A percentile compares a stretch with the other conserved stretches of the same genome.
Conservation (phyloP, 2,329 filamentous ascomycete species). For the Coniochaeta sp. region DNA sequence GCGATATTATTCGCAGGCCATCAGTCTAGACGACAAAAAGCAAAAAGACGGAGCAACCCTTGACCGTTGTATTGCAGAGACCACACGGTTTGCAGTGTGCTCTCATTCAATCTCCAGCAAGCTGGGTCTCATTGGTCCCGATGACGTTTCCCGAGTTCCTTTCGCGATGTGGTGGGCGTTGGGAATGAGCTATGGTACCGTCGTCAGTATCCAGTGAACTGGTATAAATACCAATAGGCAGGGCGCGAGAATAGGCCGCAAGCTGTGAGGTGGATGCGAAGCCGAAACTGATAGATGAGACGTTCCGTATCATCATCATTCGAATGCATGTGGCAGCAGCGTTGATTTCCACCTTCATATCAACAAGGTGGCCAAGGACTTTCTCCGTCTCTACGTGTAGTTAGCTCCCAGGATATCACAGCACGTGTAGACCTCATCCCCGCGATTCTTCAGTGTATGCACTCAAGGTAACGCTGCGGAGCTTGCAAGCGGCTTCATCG, state of each 20-base stretch:
- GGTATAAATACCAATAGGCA: no score
- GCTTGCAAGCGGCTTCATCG: slow-evolving; percentile 1
- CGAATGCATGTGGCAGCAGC: neutral
- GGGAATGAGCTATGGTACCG: no score
- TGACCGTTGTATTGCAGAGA: no score
- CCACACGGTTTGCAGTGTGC: neutral
- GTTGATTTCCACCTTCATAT: neutral
- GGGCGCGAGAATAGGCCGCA: no score
- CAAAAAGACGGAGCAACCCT: neutral
- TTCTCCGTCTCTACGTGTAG: no score
- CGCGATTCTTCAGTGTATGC: neutral
- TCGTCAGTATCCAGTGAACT: no score
- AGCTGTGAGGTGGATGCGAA: no score
- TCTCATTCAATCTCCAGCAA: neutral
- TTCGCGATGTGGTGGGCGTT: no score
- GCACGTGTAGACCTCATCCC: neutral
- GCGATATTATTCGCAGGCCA: neutral
- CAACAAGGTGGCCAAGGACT: no score
- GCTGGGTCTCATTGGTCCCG: neutral
- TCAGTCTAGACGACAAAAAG: neutral
- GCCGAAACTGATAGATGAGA: neutral
- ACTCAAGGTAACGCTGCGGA: neutral
- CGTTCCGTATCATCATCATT: neutral
- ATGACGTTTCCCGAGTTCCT: neutral
- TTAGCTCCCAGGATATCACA: no score